Evolutionary conservation across 345 rosid genomes (phyloP).

Genomic region (Psidium friedrichsthalianum): DNA sequence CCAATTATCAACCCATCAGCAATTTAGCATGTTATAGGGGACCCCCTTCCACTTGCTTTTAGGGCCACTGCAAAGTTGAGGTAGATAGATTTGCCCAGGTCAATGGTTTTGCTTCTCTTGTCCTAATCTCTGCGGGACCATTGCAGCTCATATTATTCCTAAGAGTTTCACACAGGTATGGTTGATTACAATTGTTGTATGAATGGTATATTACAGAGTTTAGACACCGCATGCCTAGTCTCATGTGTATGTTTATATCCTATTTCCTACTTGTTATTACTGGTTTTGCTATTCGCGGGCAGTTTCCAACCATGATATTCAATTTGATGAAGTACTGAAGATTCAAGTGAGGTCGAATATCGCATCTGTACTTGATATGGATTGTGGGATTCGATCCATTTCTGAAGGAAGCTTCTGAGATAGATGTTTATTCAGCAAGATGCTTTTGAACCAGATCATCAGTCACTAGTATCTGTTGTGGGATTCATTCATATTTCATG

Average conservation of each 20-base stretch:
- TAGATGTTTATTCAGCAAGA: not conserved
- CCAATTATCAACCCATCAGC: not conserved
- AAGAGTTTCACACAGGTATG: not conserved
- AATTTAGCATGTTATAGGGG: not conserved
- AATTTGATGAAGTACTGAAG: not conserved
- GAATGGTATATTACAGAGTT: not conserved
- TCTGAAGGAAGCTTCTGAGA: not conserved
- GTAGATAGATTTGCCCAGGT: not conserved
- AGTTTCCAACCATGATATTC: not conserved
- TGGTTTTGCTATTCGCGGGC: not conserved
- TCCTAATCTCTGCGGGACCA: slow-evolving; percentile 2
- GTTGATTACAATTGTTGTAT: not conserved
- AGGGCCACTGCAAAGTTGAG: not conserved
- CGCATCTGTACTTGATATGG: not conserved
- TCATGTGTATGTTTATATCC: not conserved
- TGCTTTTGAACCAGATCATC: not conserved
- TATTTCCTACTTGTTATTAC: not conserved
- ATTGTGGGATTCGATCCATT: not conserved
- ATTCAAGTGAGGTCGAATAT: not conserved
- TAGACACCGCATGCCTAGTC: not conserved
- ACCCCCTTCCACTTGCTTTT: not conserved
- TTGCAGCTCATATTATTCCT: not conserved
- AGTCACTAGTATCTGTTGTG: not conserved
- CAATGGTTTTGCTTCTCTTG: slow-evolving; percentile 1
- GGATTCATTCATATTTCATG: not conserved